Percentiles rank a stretch among this genome's conserved stretches.
Conservation (phyloP, 768 basidiomycete species). For the Tricholoma hemisulphureum region DNA sequence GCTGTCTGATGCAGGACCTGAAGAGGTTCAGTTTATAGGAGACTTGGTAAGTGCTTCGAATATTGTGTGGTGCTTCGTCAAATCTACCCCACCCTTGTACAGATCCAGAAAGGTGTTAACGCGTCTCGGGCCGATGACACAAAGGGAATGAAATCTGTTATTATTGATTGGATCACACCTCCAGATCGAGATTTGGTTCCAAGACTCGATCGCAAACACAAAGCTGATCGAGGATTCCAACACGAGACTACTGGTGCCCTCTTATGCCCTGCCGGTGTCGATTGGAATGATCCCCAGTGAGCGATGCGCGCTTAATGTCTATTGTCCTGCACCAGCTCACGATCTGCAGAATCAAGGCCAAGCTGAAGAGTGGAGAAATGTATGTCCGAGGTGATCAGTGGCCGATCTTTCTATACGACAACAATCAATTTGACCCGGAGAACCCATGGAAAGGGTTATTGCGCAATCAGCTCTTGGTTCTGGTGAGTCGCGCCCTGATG, state of each 20-base stretch:
- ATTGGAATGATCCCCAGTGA: slow-evolving; percentile 12
- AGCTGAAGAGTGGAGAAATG: too few relatives aligned
- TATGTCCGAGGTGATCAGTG: too few relatives aligned
- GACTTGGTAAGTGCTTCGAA: neutral
- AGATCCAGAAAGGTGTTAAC: slow-evolving; percentile 25
- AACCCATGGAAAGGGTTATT: neutral
- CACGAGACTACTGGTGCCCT: too few relatives aligned
- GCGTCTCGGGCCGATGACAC: slow-evolving; percentile 15
- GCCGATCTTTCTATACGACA: neutral
- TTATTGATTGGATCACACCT: slow-evolving; percentile 27
- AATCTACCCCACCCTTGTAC: too few relatives aligned
- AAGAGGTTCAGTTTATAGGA: too few relatives aligned
- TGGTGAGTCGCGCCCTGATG: neutral
- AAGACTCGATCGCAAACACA: slow-evolving; percentile 6
- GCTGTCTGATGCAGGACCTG: too few relatives aligned
- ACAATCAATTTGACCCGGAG: neutral
- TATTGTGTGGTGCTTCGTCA: too few relatives aligned
- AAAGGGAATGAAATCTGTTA: slow-evolving; percentile 19
- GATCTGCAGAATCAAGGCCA: too few relatives aligned
- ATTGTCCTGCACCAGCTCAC: neutral
- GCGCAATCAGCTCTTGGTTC: neutral
- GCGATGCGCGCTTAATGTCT: neutral
- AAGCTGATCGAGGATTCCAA: slow-evolving; percentile 6
- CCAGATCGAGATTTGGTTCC: slow-evolving; percentile 9
- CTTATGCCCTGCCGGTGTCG: slow-evolving; percentile 9